Conservation (phyloP, 2,329 filamentous ascomycete genomes). For the Catunica adiposa region DNA sequence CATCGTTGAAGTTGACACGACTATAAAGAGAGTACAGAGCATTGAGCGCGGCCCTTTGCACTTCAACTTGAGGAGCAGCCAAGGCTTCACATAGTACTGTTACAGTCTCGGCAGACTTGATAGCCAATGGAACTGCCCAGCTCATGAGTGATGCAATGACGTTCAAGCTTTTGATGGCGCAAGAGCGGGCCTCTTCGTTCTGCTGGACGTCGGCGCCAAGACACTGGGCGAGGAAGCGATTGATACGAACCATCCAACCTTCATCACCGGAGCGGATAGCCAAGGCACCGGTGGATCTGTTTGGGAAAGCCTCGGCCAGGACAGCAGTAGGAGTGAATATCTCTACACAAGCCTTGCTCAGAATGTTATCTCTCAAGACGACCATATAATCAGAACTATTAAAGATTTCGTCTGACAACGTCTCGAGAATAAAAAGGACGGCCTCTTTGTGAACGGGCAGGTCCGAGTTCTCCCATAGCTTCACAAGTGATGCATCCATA, state of each 20-base stretch:
- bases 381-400: conserved; percentile 77
- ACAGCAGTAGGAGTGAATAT: conserved; percentile 73
- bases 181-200: conserved; percentile 50
- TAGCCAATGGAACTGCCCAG: conserved; percentile 76
- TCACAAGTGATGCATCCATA: conserved; percentile 73
- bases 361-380: conserved; percentile 61
- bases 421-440: conserved; percentile 77
- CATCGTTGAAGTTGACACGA: conserved; percentile 54
- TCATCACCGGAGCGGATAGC: conserved; percentile 62
- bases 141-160: conserved; percentile 64
- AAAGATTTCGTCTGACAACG: conserved; percentile 86
- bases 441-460: conserved; percentile 59
- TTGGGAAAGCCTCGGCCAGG: conserved; percentile 58
- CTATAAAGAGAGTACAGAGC: conserved; percentile 70
- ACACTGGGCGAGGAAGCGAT: conserved; percentile 57
- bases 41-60: conserved; percentile 68
- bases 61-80: conserved; percentile 49
- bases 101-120: conserved; percentile 54
- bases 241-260: conserved; percentile 73
- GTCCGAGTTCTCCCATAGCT: conserved; percentile 60
- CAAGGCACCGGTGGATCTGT: conserved; percentile 44
- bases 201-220: conserved; percentile 47
- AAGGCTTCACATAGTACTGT: conserved; percentile 55
- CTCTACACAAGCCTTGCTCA: conserved; percentile 83
- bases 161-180: conserved; percentile 60